Conservation (phyloP, 345 rosid species). For the Erodium maritimum region DNA sequence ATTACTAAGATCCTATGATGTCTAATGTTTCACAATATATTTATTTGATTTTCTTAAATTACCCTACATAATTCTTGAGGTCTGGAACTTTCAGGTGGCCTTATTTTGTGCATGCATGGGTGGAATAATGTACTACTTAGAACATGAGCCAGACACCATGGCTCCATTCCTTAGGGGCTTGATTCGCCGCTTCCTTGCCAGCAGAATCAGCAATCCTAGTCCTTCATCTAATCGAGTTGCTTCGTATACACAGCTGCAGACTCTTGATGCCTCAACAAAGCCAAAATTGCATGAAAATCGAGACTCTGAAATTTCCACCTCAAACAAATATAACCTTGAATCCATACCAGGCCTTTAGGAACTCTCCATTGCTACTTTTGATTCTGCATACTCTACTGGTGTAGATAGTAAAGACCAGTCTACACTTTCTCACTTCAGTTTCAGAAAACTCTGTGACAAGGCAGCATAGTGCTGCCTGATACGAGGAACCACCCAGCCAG, state of each 20-base stretch:
- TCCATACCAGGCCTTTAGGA: conserved; percentile 80
- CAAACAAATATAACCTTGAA: conserved; percentile 76
- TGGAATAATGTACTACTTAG: conserved; percentile 93
- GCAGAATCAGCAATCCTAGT: conserved; percentile 80
- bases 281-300: conserved; percentile 40
- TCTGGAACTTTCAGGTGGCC: conserved; percentile 50
- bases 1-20: neutral
- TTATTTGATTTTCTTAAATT: neutral
- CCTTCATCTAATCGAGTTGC: conserved; percentile 38
- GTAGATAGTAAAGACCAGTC: conserved; percentile 4
- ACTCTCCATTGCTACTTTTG: neutral
- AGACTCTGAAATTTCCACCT: conserved; percentile 32
- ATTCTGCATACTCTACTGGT: neutral
- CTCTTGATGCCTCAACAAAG: conserved; percentile 50
- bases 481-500: no score
- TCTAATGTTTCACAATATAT: neutral
- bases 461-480: no score
- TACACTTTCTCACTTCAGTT: conserved; percentile 9
- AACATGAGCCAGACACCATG: conserved; percentile 92
- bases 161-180: conserved; percentile 86
- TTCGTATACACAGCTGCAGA: conserved; percentile 56
- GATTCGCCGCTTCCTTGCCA: conserved; percentile 88
- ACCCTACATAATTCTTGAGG: no score
- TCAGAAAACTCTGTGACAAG: no score
- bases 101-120: conserved; percentile 96